Base-by-base conservation (phyloP, 305 asterid species). In the Stenogyne calaminthoides region DNA sequence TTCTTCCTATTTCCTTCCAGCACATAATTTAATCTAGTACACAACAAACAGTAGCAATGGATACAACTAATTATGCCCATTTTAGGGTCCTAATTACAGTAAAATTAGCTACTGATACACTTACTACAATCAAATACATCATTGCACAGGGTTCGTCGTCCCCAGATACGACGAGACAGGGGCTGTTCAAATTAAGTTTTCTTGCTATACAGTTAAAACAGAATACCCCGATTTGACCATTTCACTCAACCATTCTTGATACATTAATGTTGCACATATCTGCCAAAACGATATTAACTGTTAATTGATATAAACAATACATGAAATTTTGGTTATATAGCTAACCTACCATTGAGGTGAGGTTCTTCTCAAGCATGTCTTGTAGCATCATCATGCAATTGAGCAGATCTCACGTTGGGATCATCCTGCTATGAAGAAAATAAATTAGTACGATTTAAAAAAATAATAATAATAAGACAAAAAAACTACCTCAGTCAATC, bases 361-460 rank as follows among this genome's bases (percentile, higher is more conserved):
- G 52, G 60, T 36, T 36, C 39, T 70, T 73, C 68, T 91, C 86
- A 91, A 56, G 88, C 69, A 81, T 91, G 96, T 69, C 97, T 84
- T 22, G 86, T 69, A 25, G 91, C 81, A 61, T 90, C 92, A 37
- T 90, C 96, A 22, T 88, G 93, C 87, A 92, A 70, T 72, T 88
- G 95, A 14, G 89, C 73, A 55, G 96, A 78, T 80, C 96, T 84
- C 78, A 88, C 89, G 49, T 68, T 85, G 22, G 92, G 81, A 70
- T 92, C 97, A 14, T 92, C 97, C 95, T 61, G 44, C 49, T 71
- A 12, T 15, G 56, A 49, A 49, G 56, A 49, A 49, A 15, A 49
- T 49, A 56, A 18, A 46, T 34, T 9, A 44, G 25, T 56, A 27
- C 49, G 54, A 68, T 19, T 6, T 5, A 14, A 14, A 2, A 10